A percentile compares a stretch with the other conserved stretches of the same genome.
Evolutionary conservation across 306 rosid species (phyloP).

Genomic region (Gillenia trifoliata): DNA sequence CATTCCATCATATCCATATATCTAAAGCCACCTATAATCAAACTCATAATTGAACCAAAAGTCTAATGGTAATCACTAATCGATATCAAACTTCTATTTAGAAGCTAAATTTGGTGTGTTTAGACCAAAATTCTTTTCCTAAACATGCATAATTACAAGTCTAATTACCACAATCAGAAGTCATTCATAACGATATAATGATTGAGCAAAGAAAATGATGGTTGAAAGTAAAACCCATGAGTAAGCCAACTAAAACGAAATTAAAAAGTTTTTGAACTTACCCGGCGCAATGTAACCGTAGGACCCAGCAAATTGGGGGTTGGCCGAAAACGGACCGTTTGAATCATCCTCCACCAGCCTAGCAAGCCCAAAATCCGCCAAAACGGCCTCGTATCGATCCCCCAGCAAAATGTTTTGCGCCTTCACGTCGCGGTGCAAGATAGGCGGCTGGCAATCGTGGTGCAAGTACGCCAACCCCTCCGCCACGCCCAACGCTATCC

Average conservation of each 20-base stretch:
- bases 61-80: too few relatives aligned
- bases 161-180: background rate
- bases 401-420: constrained; percentile 66
- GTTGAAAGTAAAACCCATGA: background rate
- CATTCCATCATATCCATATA: too few relatives aligned
- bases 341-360: constrained; percentile 62
- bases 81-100: too few relatives aligned
- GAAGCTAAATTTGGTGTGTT: background rate
- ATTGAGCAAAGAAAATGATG: background rate
- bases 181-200: background rate
- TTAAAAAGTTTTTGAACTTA: constrained; percentile 6
- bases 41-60: too few relatives aligned
- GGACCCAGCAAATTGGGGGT: constrained; percentile 85
- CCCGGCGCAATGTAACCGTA: constrained; percentile 98
- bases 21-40: too few relatives aligned
- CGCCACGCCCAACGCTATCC: constrained; percentile 80
- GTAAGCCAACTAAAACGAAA: background rate
- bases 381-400: constrained; percentile 66
- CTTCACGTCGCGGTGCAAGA: constrained; percentile 94
- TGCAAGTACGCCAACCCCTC: constrained; percentile 87
- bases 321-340: constrained; percentile 46
- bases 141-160: background rate
- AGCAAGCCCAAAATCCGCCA: constrained; percentile 95
- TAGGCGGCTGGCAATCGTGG: constrained; percentile 86
- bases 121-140: background rate